These are phyloP conservation scores for Rutstroemia sp. DNA, from an alignment of 2,329 filamentous ascomycete species.

Conservation along the genomic window DNA sequence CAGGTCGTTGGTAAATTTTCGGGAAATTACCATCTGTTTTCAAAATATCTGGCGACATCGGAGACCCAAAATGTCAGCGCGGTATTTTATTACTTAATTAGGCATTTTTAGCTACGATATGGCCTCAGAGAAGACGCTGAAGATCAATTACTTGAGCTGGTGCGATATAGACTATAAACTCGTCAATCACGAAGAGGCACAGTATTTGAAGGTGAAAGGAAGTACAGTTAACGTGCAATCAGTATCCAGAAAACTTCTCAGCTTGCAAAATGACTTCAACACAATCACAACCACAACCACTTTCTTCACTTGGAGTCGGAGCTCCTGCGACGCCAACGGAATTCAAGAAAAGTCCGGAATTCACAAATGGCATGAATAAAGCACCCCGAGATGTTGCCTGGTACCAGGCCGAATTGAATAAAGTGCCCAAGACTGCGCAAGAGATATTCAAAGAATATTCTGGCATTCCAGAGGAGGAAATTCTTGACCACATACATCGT, in stretches of 20 bases:
- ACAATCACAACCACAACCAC: not conserved
- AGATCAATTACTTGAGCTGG: not conserved
- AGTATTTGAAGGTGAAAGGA: not conserved
- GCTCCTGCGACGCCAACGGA: not conserved
- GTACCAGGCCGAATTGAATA: not conserved
- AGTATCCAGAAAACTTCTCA: not conserved
- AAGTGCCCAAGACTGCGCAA: not conserved
- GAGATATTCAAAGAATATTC: not conserved
- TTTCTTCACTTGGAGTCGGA: not conserved
- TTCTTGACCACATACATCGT: not conserved
- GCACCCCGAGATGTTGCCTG: not conserved
- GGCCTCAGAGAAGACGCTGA: not conserved
- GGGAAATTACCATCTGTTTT: not conserved
- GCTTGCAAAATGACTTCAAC: not conserved
- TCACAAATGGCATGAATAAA: not conserved
- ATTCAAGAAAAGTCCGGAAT: not conserved
- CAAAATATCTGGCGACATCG: not conserved
- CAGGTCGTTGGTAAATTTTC: not conserved
- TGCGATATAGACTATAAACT: not conserved
- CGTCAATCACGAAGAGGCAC: not conserved
- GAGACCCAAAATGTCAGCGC: not conserved
- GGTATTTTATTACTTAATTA: not conserved
- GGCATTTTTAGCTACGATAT: not conserved
- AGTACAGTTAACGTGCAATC: not conserved
- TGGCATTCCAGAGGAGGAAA: not conserved